Base-by-base conservation (phyloP, 2,329 filamentous ascomycete genomes). In the Fusarium beomiforme region DNA sequence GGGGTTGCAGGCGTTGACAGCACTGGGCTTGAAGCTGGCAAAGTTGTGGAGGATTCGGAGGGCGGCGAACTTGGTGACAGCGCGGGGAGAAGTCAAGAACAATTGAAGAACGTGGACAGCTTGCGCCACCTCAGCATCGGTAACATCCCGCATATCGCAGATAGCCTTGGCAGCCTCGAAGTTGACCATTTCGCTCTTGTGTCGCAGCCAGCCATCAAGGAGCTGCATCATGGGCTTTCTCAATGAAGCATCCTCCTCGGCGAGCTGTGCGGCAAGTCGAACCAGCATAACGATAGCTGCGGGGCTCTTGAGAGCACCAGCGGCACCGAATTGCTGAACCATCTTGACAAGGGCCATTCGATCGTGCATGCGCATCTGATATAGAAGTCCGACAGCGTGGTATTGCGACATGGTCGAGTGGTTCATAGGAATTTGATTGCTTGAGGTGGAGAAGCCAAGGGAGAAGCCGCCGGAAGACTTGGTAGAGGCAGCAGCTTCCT, bases 111-210 rank as follows among this genome's bases (percentile, higher is more conserved):
- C 94, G 79, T 98, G 95, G 51, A 99, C 94, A 31, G 95, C 95
- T 82, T 97, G 94, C 43, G 92, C 89, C 43, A 97, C 93, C 81
- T 99, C 95, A 59, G 90, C 91, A 79, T 99, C 96, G 62, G 93
- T 95, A 49, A 98, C 92, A 81, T 98, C 94, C 72, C 92, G 90
- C 88, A 98, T 92, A 76, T 97, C 93, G 84, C 95, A 97, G 78
- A 99, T 97, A 56, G 95, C 95, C 87, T 98, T 98, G 71, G 96
- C 96, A 58, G 96, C 96, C 84, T 99, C 96, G 75, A 99, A 98
- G 85, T 98, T 98, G 83, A 99, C 95, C 94, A 97, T 97, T 82
- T 98, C 96, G 82, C 94, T 97, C 91, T 99, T 98, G 83, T 98
- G 95, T 81, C 95, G 90, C 81, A 99, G 85, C 95, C 95, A 98